Evolutionary conservation across 2,329 filamentous ascomycete species (phyloP), one percentile per base, ranked within the genome.

Genomic region (Elsinoe batatas): DNA sequence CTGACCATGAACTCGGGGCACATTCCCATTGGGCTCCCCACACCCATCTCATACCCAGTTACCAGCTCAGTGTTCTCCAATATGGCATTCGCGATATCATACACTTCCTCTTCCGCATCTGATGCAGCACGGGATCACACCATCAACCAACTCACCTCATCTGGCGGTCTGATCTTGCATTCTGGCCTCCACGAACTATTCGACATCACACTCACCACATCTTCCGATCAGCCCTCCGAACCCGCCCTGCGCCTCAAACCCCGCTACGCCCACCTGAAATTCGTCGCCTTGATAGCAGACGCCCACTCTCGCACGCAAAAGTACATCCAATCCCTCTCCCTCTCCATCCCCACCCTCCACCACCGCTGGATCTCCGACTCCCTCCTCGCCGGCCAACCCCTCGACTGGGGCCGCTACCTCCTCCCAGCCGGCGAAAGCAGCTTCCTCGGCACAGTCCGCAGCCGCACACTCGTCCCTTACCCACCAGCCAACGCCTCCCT

Each of bases 311-410:
- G 91, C 46, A 90, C 89, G 60, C 81, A 84, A 50, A 98, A 97
- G 67, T 96, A 93, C 68, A 87, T 97, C 77, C 91, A 97, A 71
- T 93, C 93, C 0, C 79, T 98, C 1, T 91, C 93, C 0, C 79
- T 98, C 0, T 89, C 88, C 0, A 72, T 98, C 0, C 93, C 93
- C 0, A 95, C 91, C 64, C 76, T 98, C 1, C 85, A 88, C 5
- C 79, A 83, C 5, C 83, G 84, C 55, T 98, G 93, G 91, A 74
- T 95, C 47, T 77, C 80, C 22, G 79, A 86, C 50, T 95, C 88
- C 59, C 69, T 91, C 2, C 69, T 76, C 1, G 80, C 80, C 32
- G 74, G 76, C 5, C 66, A 71, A 6, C 70, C 91, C 0, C 71
- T 94, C 0, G 80, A 87, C 53, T 96, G 91, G 87, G 74, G 79